phyloP scores from a whole-genome alignment of 2,329 filamentous ascomycete genomes.

The Exophiala spinifera region DNA sequence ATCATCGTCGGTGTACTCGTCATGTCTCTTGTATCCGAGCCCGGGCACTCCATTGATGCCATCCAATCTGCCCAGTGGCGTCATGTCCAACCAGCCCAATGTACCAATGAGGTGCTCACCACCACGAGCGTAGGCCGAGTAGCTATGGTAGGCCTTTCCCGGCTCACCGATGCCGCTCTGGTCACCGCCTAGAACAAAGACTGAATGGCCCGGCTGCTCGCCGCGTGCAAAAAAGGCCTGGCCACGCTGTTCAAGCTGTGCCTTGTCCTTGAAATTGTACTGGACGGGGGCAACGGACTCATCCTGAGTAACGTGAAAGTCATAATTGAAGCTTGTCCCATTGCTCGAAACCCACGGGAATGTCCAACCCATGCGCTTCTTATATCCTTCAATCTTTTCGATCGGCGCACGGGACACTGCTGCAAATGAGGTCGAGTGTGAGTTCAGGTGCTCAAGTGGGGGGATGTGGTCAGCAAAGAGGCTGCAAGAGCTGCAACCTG shows the following conservation, averaged over 20 bases:
- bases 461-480: conserved; percentile 42
- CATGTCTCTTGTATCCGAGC: conserved; percentile 19
- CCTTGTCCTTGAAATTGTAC: conserved; percentile 32
- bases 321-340: conserved; percentile 41
- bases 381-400: conserved; percentile 38
- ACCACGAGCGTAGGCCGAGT: conserved; percentile 26
- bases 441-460: conserved; percentile 36
- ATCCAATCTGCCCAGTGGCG: conserved; percentile 22
- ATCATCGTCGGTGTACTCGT: conserved; percentile 21
- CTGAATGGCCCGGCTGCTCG: conserved; percentile 39
- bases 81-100: conserved; percentile 21
- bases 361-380: conserved; percentile 40
- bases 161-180: conserved; percentile 23
- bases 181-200: conserved; percentile 34
- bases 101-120: conserved; percentile 17
- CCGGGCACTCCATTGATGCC: conserved; percentile 12
- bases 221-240: conserved; percentile 27
- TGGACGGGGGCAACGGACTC: conserved; percentile 28
- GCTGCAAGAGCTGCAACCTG: conserved; percentile 41
- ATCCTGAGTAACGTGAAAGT: conserved; percentile 40
- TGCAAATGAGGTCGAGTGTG: conserved; percentile 40
- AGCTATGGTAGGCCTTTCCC: conserved; percentile 39
- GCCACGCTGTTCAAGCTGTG: conserved; percentile 14
- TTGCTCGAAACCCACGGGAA: conserved; percentile 38
- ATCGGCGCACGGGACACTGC: conserved; percentile 36